A percentile compares a stretch with the other conserved stretches of the same genome.
Evolutionary conservation across 2,329 filamentous ascomycete genomes (phyloP).

Genomic region (Tolypocladium ovalisporum): DNA sequence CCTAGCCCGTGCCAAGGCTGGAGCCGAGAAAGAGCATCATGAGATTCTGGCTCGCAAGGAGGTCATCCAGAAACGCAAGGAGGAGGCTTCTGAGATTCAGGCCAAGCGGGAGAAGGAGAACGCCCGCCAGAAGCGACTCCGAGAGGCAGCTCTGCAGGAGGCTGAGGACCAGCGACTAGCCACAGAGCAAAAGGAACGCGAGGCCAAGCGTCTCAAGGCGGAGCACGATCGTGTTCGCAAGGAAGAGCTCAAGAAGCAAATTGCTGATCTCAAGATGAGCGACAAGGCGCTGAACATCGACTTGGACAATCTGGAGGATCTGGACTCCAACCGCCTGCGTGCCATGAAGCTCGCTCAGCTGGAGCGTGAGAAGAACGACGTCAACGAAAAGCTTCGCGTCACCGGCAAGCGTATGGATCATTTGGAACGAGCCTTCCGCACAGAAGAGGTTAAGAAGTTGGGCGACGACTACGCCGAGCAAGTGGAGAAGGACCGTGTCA

Average conservation of each 20-base stretch:
- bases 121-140: constrained; percentile 74
- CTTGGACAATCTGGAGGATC: constrained; percentile 68
- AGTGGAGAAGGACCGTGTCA: constrained; percentile 62
- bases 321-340: constrained; percentile 84
- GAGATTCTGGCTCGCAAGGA: constrained; percentile 79
- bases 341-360: constrained; percentile 91
- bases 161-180: constrained; percentile 80
- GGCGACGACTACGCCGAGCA: constrained; percentile 76
- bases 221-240: constrained; percentile 85
- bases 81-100: constrained; percentile 79
- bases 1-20: constrained; percentile 70
- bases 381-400: constrained; percentile 80
- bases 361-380: constrained; percentile 95
- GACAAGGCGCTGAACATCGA: constrained; percentile 69
- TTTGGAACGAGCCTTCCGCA: constrained; percentile 89
- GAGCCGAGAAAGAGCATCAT: constrained; percentile 83
- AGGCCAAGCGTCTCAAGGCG: constrained; percentile 73
- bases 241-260: constrained; percentile 87
- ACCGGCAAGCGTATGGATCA: constrained; percentile 95
- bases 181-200: constrained; percentile 87
- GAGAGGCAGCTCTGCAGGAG: constrained; percentile 79
- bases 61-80: constrained; percentile 93
- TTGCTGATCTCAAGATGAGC: constrained; percentile 82
- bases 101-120: constrained; percentile 89
- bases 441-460: constrained; percentile 90